phyloP scores from a whole-genome alignment of 768 basidiomycete species.

The Rhodotorula babjevae region DNA sequence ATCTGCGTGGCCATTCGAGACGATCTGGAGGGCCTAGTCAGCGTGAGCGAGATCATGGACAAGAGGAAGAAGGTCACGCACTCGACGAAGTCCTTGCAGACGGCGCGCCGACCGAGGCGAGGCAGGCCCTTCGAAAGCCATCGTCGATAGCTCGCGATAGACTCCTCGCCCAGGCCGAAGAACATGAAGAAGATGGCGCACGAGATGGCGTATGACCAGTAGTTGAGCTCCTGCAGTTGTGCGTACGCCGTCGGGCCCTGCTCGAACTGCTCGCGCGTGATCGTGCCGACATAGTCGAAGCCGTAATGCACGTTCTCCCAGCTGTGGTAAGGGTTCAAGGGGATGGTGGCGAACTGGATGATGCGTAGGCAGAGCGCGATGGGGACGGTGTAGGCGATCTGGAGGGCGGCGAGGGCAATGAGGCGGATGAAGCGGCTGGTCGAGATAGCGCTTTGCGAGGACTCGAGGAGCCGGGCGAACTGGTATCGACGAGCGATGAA shows the following conservation, averaged over 20 bases:
- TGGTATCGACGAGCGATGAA: constrained; percentile 16
- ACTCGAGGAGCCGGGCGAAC: constrained; percentile 19
- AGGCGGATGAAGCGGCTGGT: constrained; percentile 22
- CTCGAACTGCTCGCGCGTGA: not conserved
- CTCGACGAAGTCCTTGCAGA: no score
- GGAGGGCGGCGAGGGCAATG: constrained; percentile 4
- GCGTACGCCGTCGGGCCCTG: not conserved
- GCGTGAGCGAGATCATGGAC: no score
- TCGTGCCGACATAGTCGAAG: constrained; percentile 2
- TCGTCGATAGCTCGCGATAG: not conserved
- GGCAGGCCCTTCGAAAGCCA: not conserved
- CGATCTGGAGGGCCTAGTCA: no score
- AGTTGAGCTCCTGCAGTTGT: not conserved
- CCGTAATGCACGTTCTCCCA: constrained; percentile 19
- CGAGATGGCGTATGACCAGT: constrained; percentile 12
- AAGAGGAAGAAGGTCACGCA: no score
- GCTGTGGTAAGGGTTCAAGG: constrained; percentile 7
- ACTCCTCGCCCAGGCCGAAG: constrained; percentile 22
- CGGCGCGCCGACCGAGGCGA: no score
- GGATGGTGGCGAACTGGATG: not conserved
- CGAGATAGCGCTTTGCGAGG: constrained; percentile 16
- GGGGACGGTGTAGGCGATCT: constrained; percentile 13
- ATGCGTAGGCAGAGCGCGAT: constrained; percentile 5
- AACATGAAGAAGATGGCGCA: constrained; percentile 20
- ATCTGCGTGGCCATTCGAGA: no score